These are phyloP conservation scores for Zymoseptoria crescenta DNA, from an alignment of 2,329 filamentous ascomycete species.

Conservation along the genomic window DNA sequence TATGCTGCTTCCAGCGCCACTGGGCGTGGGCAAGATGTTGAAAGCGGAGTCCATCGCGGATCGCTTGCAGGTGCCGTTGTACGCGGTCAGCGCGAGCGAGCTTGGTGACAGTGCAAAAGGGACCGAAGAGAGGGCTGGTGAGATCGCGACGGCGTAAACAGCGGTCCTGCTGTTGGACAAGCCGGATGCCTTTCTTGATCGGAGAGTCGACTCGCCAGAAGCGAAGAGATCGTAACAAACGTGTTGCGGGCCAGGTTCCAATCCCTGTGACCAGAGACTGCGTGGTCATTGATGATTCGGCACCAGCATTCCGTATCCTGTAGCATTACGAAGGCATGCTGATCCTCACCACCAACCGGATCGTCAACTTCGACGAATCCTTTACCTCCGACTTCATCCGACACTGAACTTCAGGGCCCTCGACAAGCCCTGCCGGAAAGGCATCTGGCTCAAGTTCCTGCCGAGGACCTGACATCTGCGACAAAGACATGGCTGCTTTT, in stretches of 20 bases:
- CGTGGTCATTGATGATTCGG: constrained; percentile 2
- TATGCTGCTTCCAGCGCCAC: constrained; percentile 42
- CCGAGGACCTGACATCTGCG: constrained; percentile 2
- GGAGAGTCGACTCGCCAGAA: constrained; percentile 3
- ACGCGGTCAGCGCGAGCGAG: constrained; percentile 9
- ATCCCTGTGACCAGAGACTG: no score
- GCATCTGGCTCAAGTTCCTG: constrained; percentile 18
- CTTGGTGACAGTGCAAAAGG: constrained; percentile 14
- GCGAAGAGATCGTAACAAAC: constrained; percentile 18
- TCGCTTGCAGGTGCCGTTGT: constrained; percentile 5
- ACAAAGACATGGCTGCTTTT: constrained; percentile 4
- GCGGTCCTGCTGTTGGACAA: constrained; percentile 34
- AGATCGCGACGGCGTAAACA: constrained; percentile 16
- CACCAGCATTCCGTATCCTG: constrained; percentile 7
- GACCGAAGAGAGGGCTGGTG: constrained; percentile 14
- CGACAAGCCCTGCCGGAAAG: constrained; percentile 11
- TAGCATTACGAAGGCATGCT: constrained; percentile 32
- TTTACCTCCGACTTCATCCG: constrained; percentile 28
- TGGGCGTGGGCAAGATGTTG: constrained; percentile 24
- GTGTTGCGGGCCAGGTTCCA: constrained; percentile 8
- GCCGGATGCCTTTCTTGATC: constrained; percentile 32
- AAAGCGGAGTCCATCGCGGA: constrained; percentile 16
- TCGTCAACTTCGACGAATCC: constrained; percentile 31
- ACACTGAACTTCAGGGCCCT: constrained; percentile 24
- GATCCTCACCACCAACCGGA: constrained; percentile 34